phyloP scores from a whole-genome alignment of 768 basidiomycete species.

The Galerina marginata region DNA sequence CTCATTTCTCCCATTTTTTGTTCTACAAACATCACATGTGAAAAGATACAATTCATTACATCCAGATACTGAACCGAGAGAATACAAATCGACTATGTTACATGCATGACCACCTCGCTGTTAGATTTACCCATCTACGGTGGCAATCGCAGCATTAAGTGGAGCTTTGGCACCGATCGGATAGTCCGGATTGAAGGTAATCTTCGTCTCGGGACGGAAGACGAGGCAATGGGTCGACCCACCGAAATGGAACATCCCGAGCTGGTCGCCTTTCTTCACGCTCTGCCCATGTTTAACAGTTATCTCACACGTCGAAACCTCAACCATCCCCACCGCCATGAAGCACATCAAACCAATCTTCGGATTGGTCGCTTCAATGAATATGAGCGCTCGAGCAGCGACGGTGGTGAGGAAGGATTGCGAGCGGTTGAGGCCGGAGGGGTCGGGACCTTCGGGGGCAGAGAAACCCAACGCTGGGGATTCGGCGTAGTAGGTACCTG shows the following conservation, averaged over 20 bases:
- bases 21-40: too few relatives aligned
- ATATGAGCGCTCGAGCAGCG: constrained; percentile 57
- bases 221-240: constrained; percentile 16
- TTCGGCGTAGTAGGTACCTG: constrained; percentile 55
- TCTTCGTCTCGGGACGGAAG: constrained; percentile 11
- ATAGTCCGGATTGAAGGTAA: constrained; percentile 1
- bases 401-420: constrained; percentile 33
- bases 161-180: too few relatives aligned
- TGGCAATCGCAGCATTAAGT: too few relatives aligned
- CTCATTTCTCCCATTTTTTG: too few relatives aligned
- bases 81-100: too few relatives aligned
- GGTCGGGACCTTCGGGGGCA: constrained; percentile 5
- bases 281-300: constrained; percentile 50
- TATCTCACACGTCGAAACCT: constrained; percentile 62
- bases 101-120: too few relatives aligned
- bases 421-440: constrained; percentile 17
- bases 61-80: too few relatives aligned
- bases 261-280: constrained; percentile 57
- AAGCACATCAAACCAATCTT: constrained; percentile 62
- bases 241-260: constrained; percentile 65
- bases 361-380: constrained; percentile 57
- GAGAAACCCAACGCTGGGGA: constrained; percentile 15
- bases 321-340: constrained; percentile 63
- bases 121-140: too few relatives aligned
- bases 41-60: too few relatives aligned